Evolutionary conservation across 192 early-diverging fungal genomes (phyloP).

Genomic region (Podila epigama): DNA sequence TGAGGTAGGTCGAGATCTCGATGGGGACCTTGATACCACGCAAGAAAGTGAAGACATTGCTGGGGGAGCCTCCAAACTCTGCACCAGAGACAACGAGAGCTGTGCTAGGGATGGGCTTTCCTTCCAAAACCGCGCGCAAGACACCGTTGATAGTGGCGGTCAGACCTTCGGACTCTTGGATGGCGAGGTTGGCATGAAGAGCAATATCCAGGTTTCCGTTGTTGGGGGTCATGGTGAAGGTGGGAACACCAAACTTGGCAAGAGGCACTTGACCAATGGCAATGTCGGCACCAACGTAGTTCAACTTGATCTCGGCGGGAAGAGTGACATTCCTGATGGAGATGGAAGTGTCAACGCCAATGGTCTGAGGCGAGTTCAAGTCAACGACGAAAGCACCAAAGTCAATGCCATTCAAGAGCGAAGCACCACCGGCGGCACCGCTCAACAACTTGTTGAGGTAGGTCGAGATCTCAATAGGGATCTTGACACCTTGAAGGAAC

Average conservation of each 20-base stretch:
- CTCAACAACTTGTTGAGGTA: no score
- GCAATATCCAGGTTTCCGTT: constrained; percentile 1
- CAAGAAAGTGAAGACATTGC: constrained; percentile 9
- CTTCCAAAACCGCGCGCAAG: background rate
- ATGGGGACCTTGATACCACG: background rate
- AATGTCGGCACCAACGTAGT: constrained; percentile 1
- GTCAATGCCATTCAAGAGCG: constrained; percentile 21
- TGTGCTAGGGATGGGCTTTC: constrained; percentile 1
- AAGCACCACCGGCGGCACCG: constrained; percentile 6
- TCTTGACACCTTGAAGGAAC: constrained; percentile 27
- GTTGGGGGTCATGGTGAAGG: background rate
- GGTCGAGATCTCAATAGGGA: constrained; percentile 30
- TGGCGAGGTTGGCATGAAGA: constrained; percentile 5
- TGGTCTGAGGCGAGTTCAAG: constrained; percentile 4
- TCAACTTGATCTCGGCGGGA: constrained; percentile 5
- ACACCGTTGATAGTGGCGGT: constrained; percentile 1
- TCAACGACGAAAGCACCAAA: constrained; percentile 20
- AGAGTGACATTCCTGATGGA: background rate
- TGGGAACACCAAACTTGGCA: background rate
- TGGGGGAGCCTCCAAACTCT: constrained; percentile 1
- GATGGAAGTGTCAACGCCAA: background rate
- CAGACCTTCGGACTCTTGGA: background rate
- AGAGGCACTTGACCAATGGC: background rate
- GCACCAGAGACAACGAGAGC: constrained; percentile 1
- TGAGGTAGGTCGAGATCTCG: background rate